Base-by-base conservation (phyloP, 345 rosid genomes). In the Hypericum androsaemum region DNA sequence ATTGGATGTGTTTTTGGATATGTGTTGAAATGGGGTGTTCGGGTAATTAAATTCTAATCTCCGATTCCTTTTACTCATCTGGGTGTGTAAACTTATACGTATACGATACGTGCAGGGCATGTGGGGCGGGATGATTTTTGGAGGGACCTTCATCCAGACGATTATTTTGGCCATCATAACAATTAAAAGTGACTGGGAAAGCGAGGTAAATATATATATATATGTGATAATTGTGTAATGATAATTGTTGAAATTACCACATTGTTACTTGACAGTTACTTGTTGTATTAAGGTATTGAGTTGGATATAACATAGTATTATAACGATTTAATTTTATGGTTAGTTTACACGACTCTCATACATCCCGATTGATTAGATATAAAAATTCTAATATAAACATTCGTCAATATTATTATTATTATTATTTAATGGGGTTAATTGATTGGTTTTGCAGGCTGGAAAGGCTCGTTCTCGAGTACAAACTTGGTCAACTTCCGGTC, bases 111-210 rank as follows among this genome's bases (percentile, higher is more conserved):
- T 50, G n/a, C 41, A 83, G 89, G 97, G 88, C 2, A 75, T 86
- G 3, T 89, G 88, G 94, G 81, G 80, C 16, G 94, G 95, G 14
- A 83, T 89, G 97, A 63, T 84, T 48, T 59, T 80, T 13, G 81
- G 75, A 1, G 94, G 88, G n/a, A 81, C 88, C 51, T 28, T 56
- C 10, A 57, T 78, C 47, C 89, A 83, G 50, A 80, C 95, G 0
- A 10, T 75, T 37, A 61, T 83, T 1, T 60, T 89, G 69, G 74
- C 71, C 39, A 56, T 77, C 51, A 66, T 81, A 50, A 77, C 78
- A 0, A 56, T 59, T 4, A 63, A 54, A 54, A 63, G 74, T 17
- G 68, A 86, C 48, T 86, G 94, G 94, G 67, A 74, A 2, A 67
- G 69, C 17, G 84, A 89, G 86, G 89, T 79, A 8, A 53, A 5